Evolutionary conservation across 768 basidiomycete genomes (phyloP), one percentile per base, ranked within the genome.

Genomic region (Porpolomopsis calyptriformis): DNA sequence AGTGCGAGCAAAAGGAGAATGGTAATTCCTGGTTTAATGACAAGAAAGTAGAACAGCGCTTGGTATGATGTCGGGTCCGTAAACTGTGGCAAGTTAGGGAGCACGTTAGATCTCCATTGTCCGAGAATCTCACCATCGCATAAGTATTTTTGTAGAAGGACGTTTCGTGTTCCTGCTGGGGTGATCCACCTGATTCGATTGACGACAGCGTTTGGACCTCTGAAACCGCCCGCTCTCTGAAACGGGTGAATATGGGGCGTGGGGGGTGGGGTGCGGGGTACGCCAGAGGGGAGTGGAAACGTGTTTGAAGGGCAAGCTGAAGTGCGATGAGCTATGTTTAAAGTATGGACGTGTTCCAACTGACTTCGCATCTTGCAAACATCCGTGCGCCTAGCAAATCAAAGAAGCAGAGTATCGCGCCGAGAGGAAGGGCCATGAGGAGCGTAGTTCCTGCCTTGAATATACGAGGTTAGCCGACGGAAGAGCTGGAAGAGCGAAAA

Each of bases 1-100:
- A 85, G 58, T 18, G 65, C 52, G 11, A 85, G 58, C 4, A 76
- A 72, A 27, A 88, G 65, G 14, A 82, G 64, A 22, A 90, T 61
- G 1, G 85, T 86, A 60, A 89, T 83, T 24, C 77, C 71, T 2
- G 87, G 85, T 59, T 90, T 90, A 67, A 90, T 79, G 41, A 89
- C 83, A 49, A 90, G 73, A 64, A 90, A 90, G 60, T 90, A 89
- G 69, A 90, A 89, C 2, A 90, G 71, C 0, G 87, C 81, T 65
- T 85, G 84, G 61, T 86, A 89, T 14, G 86, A 84, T 4, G 82
- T 85, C 31, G 82, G 66, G 55, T 89, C 86, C 34, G 81, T 80
- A 62, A 89, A 89, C 85, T 87, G 22, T 11, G 19, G 35, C 34
- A 35, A 35, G 26, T 33, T 14, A 38, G 36, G 23, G 25, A 2